Conservation (phyloP, 768 basidiomycete species). For the Dacryopinax primogenitus region DNA sequence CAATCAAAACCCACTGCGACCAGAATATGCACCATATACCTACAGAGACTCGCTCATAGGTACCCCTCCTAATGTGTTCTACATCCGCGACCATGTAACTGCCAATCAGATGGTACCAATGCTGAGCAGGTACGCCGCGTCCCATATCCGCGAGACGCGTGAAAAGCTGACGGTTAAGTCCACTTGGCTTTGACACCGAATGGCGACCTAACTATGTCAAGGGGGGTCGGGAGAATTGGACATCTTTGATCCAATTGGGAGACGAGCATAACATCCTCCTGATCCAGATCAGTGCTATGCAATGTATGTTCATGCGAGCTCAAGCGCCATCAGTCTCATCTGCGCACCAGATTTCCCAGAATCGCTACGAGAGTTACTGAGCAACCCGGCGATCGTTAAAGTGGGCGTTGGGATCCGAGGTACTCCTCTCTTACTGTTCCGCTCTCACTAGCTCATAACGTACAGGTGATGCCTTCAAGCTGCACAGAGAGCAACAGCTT, state of each 20-base stretch:
- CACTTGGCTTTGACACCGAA: slow-evolving; percentile 63
- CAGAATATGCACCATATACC: too few species aligned
- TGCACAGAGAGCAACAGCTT: background rate
- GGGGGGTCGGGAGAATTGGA: slow-evolving; percentile 47
- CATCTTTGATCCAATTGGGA: slow-evolving; percentile 64
- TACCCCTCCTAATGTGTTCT: background rate
- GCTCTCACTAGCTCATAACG: background rate
- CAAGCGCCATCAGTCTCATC: slow-evolving; percentile 23
- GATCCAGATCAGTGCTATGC: slow-evolving; percentile 53
- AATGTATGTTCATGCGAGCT: slow-evolving; percentile 25
- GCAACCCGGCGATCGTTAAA: slow-evolving; percentile 44
- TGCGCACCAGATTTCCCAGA: slow-evolving; percentile 29
- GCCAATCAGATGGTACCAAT: background rate
- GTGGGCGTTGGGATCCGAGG: slow-evolving; percentile 65
- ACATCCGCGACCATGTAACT: background rate
- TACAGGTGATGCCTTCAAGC: slow-evolving; percentile 6
- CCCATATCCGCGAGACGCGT: background rate
- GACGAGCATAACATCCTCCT: slow-evolving; percentile 43
- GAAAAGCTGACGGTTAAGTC: slow-evolving; percentile 18
- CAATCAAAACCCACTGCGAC: too few species aligned
- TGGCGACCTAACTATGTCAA: slow-evolving; percentile 55
- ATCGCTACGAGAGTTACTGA: slow-evolving; percentile 41
- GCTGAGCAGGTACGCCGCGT: background rate
- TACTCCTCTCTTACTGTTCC: slow-evolving; percentile 23
- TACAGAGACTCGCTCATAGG: background rate